Percentiles rank a stretch among this genome's conserved stretches.
Conservation (phyloP, 441 rosid genomes). For the Biscutella laevigata region DNA sequence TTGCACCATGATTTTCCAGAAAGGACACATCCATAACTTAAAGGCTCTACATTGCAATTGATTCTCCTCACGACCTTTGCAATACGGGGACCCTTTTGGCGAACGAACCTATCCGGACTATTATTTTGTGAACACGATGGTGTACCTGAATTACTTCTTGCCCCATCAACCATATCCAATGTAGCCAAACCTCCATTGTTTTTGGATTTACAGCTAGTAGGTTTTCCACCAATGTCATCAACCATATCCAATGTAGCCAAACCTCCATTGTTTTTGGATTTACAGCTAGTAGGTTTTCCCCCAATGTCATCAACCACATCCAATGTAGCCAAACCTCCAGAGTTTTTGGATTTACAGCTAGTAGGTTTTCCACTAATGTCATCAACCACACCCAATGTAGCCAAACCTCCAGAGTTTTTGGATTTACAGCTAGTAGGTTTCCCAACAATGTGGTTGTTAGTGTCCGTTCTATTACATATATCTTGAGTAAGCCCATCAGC, state of each 20-base stretch:
- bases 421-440: constrained; percentile 31
- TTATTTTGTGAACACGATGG: constrained; percentile 65
- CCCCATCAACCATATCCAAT: constrained; percentile 32
- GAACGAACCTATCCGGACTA: constrained; percentile 52
- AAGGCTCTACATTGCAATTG: constrained; percentile 86
- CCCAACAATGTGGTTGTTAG: constrained; percentile 21
- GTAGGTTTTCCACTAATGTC: constrained; percentile 29
- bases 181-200: constrained; percentile 34
- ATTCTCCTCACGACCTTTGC: constrained; percentile 98
- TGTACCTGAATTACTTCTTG: constrained; percentile 36
- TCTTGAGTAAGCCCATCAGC: constrained; percentile 28
- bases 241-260: constrained; percentile 29
- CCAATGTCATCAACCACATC: constrained; percentile 36
- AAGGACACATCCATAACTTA: constrained; percentile 69
- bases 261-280: constrained; percentile 38
- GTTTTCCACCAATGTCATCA: constrained; percentile 32
- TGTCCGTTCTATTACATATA: constrained; percentile 27
- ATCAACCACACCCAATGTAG: constrained; percentile 32
- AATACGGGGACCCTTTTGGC: constrained; percentile 97
- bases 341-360: constrained; percentile 35
- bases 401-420: constrained; percentile 39
- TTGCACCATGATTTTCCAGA: constrained; percentile 86
- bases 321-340: constrained; percentile 32
- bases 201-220: constrained; percentile 35
- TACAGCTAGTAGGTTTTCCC: constrained; percentile 31